These are phyloP conservation scores for Pyrenophora tritici-repentis DNA, from an alignment of 2,329 filamentous ascomycete species.

Conservation along the genomic window DNA sequence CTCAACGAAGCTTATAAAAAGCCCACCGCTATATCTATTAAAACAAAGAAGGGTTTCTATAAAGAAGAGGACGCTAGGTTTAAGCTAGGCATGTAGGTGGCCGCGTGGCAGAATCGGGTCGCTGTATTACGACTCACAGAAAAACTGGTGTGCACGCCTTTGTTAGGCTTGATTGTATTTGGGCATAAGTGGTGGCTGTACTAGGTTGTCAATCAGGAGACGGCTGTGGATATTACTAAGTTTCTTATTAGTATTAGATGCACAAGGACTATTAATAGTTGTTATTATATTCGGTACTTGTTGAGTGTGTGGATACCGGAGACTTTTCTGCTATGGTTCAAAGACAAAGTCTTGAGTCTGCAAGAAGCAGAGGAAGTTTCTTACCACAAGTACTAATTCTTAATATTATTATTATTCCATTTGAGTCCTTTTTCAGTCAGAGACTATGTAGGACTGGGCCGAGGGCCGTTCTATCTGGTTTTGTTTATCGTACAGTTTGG, in stretches of 20 bases:
- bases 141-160: neutral
- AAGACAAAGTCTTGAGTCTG: neutral
- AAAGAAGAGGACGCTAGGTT: neutral
- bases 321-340: neutral
- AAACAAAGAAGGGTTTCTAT: conserved; percentile 1
- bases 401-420: no score
- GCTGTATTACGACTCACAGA: neutral
- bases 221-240: neutral
- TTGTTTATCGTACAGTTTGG: no score
- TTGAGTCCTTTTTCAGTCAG: no score
- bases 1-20: conserved; percentile 1
- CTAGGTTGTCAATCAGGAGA: conserved; percentile 1
- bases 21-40: neutral
- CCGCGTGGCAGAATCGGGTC: neutral
- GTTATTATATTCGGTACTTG: conserved; percentile 1
- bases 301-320: neutral
- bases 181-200: conserved; percentile 1
- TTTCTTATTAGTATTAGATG: conserved; percentile 1
- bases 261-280: neutral
- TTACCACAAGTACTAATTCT: no score
- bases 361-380: neutral
- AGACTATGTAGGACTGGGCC: no score
- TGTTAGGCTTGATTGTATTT: neutral
- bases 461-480: no score
- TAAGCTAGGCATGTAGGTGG: no score